These are phyloP conservation scores for Candida hispaniensis DNA, from an alignment of 805 yeast genomes.

Conservation along the genomic window DNA sequence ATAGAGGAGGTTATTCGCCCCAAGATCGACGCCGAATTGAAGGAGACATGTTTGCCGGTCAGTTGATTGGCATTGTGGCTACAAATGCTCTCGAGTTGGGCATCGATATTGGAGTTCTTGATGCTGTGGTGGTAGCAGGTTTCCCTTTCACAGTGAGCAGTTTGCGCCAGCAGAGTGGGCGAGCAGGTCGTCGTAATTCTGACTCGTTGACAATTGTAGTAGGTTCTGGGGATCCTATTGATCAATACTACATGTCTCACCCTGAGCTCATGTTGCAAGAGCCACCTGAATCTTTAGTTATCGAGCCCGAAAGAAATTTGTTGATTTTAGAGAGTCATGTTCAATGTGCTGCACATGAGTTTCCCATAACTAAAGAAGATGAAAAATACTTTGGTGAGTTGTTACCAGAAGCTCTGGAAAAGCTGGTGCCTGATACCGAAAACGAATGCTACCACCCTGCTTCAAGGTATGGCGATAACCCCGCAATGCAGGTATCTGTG, in stretches of 20 bases:
- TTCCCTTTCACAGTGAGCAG: conserved; percentile 82
- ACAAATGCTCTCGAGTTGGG: conserved; percentile 95
- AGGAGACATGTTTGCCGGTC: conserved; percentile 79
- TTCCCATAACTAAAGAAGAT: conserved; percentile 55
- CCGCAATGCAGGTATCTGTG: conserved; percentile 47
- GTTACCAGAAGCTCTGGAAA: conserved; percentile 18
- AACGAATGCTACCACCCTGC: conserved; percentile 1
- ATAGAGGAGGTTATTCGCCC: conserved; percentile 90
- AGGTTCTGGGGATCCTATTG: conserved; percentile 70
- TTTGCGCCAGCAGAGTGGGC: conserved; percentile 90
- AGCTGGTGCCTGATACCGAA: conserved; percentile 17
- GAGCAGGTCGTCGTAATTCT: conserved; percentile 79
- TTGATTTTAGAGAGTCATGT: conserved; percentile 69
- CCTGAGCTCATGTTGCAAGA: conserved; percentile 47
- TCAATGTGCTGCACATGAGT: conserved; percentile 90
- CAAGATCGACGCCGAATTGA: conserved; percentile 81
- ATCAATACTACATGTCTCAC: conserved; percentile 68
- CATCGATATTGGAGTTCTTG: conserved; percentile 86
- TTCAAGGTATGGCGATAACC: conserved; percentile 24
- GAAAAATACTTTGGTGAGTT: conserved; percentile 41
- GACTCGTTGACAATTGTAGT: conserved; percentile 82
- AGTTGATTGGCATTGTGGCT: conserved; percentile 75
- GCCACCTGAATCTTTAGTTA: conserved; percentile 44
- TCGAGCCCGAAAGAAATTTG: conserved; percentile 49
- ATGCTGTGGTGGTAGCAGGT: conserved; percentile 86